Evolutionary conservation across 495 filamentous ascomycete genomes (phyloP), one percentile per base, ranked within the genome.

Genomic region (Talaromyces wortmannii): DNA sequence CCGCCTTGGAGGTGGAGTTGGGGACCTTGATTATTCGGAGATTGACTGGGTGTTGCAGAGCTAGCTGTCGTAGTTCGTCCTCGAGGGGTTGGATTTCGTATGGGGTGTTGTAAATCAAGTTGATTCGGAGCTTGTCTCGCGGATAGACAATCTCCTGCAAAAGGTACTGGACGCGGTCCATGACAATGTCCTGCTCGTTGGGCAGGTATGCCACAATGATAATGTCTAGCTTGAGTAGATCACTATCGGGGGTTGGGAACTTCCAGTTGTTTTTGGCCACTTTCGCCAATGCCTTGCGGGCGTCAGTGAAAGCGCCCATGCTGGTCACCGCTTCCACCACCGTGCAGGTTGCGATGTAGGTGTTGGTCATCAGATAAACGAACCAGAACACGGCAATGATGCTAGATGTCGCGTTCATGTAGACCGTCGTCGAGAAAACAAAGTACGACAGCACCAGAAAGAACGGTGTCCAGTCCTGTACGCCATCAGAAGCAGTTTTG

Each of bases 111-210:
- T 74, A 74, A 5, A 74, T 36, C 45, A 74, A 52, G 47, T 69
- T 74, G 59, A 72, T 66, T 7, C 64, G 49, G 31, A 72, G 63
- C 56, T 64, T 71, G 43, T 72, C 58, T 32, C 57, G 53, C 15
- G 70, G 69, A 56, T 74, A 74, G 15, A 60, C 57, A 40, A 74
- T 67, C 33, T 70, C 56, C 31, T 74, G 63, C 6, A 74, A 53
- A 2, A 68, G 64, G 52, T 72, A 71, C 7, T 63, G 48, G 4
- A 67, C 58, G 0, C 68, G 66, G 47, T 69, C 69, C 62, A 71
- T 68, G 45, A 74, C 68, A 48, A 74, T 74, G 53, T 71, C 71
- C 53, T 72, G 55, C 49, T 74, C 71, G 52, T 74, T 74, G 3
- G 71, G 71, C 5, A 74, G 60, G 52, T 74, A 74, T 5, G 71